phyloP scores from a whole-genome alignment of 257 asterid genomes.

The Ilex aquifolium region DNA sequence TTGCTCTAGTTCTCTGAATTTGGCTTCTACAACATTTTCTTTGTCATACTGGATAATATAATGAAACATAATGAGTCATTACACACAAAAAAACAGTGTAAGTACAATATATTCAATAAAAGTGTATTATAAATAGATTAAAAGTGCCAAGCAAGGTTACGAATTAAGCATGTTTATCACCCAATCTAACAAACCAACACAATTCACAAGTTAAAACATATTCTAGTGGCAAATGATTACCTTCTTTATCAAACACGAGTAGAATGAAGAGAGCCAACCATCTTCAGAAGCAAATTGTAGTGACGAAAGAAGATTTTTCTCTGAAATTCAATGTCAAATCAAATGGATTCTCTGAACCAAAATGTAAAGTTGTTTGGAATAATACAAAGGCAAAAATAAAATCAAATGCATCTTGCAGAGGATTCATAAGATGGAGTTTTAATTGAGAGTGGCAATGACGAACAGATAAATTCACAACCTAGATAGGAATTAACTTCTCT shows the following conservation, averaged over 20 bases:
- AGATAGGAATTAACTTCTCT: no score
- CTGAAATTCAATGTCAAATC: constrained; percentile 37
- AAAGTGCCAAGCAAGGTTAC: no score
- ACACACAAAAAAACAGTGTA: not conserved
- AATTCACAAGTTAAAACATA: not conserved
- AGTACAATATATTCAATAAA: no score
- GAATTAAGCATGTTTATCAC: no score
- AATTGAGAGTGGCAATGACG: no score
- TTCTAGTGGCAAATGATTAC: constrained; percentile 26
- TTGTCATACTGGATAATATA: constrained; percentile 65
- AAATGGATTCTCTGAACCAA: constrained; percentile 6
- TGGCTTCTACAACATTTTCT: constrained; percentile 76
- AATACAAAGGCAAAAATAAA: constrained; percentile 16
- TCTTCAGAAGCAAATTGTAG: constrained; percentile 85
- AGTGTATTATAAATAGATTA: no score
- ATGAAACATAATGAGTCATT: constrained; percentile 12
- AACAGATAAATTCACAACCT: no score
- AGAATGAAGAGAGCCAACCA: constrained; percentile 93
- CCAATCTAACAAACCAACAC: no score
- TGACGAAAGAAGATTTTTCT: constrained; percentile 58
- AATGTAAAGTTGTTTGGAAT: constrained; percentile 6
- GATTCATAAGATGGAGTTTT: not conserved
- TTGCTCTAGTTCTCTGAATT: constrained; percentile 81
- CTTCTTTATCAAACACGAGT: constrained; percentile 88
- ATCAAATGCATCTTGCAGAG: constrained; percentile 8